Conservation (phyloP, 1,284 basidiomycete species). For the Rhodotorula sp. region DNA sequence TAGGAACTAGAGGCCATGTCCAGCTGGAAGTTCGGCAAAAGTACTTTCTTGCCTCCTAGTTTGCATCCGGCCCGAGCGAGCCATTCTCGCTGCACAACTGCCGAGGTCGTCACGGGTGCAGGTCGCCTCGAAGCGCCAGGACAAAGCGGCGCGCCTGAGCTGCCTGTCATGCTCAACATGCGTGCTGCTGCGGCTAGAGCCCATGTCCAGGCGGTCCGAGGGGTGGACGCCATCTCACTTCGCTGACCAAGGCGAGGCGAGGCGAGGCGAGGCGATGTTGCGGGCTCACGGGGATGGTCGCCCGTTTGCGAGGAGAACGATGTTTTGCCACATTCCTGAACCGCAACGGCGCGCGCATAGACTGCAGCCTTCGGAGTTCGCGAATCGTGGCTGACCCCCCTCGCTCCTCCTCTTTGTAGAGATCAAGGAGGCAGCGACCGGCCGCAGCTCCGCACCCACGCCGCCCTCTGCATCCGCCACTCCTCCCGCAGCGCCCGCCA, state of each 20-base stretch:
- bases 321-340: too few relatives aligned
- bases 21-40: slow-evolving; percentile 56
- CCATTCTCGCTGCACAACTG: background rate
- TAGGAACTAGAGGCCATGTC: slow-evolving; percentile 6
- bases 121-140: background rate
- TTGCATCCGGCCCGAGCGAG: background rate
- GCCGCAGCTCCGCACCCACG: slow-evolving; percentile 16
- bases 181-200: background rate
- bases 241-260: too few relatives aligned
- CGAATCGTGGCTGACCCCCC: background rate
- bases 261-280: too few relatives aligned
- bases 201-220: background rate
- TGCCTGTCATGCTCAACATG: too few relatives aligned
- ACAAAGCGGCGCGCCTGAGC: background rate
- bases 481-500: background rate
- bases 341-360: too few relatives aligned
- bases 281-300: too few relatives aligned
- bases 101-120: background rate
- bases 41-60: slow-evolving; percentile 37
- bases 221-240: too few relatives aligned
- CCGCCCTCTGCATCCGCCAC: slow-evolving; percentile 7
- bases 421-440: slow-evolving; percentile 37
- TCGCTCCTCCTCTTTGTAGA: slow-evolving; percentile 8
- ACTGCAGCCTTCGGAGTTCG: too few relatives aligned
- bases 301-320: too few relatives aligned